Evolutionary conservation across 2,329 filamentous ascomycete genomes (phyloP).

Genomic region (Coccinonectria pachysandricola): DNA sequence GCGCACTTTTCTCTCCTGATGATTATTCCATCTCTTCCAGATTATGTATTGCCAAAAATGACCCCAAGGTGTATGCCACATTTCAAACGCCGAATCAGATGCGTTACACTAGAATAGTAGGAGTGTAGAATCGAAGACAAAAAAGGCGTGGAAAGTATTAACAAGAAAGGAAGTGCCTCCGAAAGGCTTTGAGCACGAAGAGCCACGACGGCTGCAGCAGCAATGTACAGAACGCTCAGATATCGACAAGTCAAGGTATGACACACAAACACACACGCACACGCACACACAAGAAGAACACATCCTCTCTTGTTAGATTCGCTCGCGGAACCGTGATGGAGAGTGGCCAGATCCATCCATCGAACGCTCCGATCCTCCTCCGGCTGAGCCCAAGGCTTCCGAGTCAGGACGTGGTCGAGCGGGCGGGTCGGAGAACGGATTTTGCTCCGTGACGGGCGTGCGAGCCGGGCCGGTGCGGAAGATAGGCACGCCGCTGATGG

Average conservation of each 20-base stretch:
- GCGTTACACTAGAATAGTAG: conserved; percentile 10
- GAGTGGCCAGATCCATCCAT: conserved; percentile 16
- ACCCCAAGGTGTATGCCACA: conserved; percentile 16
- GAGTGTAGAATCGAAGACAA: conserved; percentile 7
- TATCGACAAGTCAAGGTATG: too few relatives aligned
- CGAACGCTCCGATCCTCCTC: conserved; percentile 10
- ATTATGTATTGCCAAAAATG: conserved; percentile 11
- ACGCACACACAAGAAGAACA: conserved; percentile 3
- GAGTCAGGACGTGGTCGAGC: conserved; percentile 18
- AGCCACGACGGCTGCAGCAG: conserved; percentile 8
- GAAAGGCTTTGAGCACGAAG: too few relatives aligned
- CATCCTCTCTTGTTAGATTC: conserved; percentile 12
- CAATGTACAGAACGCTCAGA: conserved; percentile 18
- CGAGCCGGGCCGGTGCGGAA: conserved; percentile 56
- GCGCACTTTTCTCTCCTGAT: too few relatives aligned
- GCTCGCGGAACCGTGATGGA: conserved; percentile 20
- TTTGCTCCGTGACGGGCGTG: conserved; percentile 47
- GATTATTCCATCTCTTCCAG: conserved; percentile 9
- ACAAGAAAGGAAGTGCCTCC: too few relatives aligned
- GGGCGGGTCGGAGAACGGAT: conserved; percentile 33
- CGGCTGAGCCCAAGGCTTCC: conserved; percentile 14
- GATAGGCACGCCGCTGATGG: conserved; percentile 49
- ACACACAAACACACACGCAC: too few relatives aligned
- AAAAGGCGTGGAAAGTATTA: too few relatives aligned
- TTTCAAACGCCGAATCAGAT: conserved; percentile 19